Conservation (phyloP, 2,329 filamentous ascomycete genomes). For the Aureobasidium uvarum region DNA sequence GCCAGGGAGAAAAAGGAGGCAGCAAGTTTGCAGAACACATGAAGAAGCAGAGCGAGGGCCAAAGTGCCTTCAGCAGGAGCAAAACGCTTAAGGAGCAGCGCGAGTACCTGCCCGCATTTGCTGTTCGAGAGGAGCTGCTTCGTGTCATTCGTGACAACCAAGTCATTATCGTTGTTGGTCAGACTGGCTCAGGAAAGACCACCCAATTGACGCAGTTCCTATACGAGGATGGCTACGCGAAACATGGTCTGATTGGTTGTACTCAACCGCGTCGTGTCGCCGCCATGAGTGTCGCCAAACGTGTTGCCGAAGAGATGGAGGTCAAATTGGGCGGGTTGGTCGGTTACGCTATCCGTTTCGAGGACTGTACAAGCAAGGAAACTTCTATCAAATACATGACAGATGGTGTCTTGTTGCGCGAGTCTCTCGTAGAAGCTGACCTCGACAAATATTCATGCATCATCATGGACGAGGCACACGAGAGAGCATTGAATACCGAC, state of each 20-base stretch:
- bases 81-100: constrained; percentile 89
- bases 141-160: constrained; percentile 95
- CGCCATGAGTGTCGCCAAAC: constrained; percentile 98
- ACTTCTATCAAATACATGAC: constrained; percentile 99
- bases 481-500: constrained; percentile 93
- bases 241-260: constrained; percentile 86
- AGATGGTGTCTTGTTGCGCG: constrained; percentile 88
- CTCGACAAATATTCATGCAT: constrained; percentile 96
- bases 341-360: constrained; percentile 96
- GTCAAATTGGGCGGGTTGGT: constrained; percentile 83
- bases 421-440: constrained; percentile 88
- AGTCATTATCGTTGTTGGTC: constrained; percentile 92
- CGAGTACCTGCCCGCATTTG: constrained; percentile 92
- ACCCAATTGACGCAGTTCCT: constrained; percentile 97
- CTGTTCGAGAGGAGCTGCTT: constrained; percentile 87
- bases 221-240: constrained; percentile 90
- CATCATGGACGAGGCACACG: constrained; percentile 99
- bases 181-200: constrained; percentile 96
- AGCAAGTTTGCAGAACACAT: constrained; percentile 88
- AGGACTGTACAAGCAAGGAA: constrained; percentile 94
- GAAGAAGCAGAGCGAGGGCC: constrained; percentile 73
- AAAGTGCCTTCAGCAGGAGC: constrained; percentile 88
- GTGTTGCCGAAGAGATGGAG: constrained; percentile 98
- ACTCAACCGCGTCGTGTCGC: constrained; percentile 95
- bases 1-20: constrained; percentile 55